Evolutionary conservation across 2,329 filamentous ascomycete genomes (phyloP).

Genomic region (Leptoxyphium fumago): DNA sequence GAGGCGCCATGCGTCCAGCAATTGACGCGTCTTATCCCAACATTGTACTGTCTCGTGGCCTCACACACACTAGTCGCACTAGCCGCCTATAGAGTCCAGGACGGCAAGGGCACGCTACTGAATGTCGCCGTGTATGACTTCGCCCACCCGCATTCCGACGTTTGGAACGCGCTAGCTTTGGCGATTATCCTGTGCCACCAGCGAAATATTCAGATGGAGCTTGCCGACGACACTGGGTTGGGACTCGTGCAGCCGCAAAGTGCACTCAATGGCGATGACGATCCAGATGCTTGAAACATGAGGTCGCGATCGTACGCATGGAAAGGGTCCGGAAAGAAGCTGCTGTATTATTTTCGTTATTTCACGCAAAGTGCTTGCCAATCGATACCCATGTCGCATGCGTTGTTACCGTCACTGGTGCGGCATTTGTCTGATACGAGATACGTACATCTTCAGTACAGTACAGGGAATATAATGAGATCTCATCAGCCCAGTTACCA

Average conservation of each 20-base stretch:
- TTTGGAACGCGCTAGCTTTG: constrained; percentile 45
- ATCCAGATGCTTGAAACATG: constrained; percentile 7
- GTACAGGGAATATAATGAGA: too few species aligned
- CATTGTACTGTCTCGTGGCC: constrained; percentile 40
- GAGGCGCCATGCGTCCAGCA: constrained; percentile 6
- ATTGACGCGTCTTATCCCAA: constrained; percentile 25
- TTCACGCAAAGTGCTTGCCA: too few species aligned
- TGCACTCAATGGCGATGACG: constrained; percentile 3
- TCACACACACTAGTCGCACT: constrained; percentile 38
- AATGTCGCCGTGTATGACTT: constrained; percentile 40
- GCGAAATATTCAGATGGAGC: constrained; percentile 33
- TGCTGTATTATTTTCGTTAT: too few species aligned
- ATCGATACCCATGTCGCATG: too few species aligned
- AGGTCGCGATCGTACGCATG: too few species aligned
- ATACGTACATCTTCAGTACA: too few species aligned
- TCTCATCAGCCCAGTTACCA: too few species aligned
- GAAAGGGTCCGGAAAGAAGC: too few species aligned
- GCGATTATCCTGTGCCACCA: constrained; percentile 41
- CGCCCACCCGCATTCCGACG: constrained; percentile 37
- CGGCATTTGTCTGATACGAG: too few species aligned
- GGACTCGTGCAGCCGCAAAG: constrained; percentile 5
- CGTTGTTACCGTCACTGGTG: too few species aligned
- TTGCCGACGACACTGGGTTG: constrained; percentile 23
- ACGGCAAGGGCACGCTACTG: constrained; percentile 13
- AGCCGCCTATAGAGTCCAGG: constrained; percentile 34